Percentiles rank a stretch among this genome's conserved stretches.
These are phyloP conservation scores for Musa troglodytarum DNA, from an alignment of 176 grass and related monocot species.

Conservation along the genomic window DNA sequence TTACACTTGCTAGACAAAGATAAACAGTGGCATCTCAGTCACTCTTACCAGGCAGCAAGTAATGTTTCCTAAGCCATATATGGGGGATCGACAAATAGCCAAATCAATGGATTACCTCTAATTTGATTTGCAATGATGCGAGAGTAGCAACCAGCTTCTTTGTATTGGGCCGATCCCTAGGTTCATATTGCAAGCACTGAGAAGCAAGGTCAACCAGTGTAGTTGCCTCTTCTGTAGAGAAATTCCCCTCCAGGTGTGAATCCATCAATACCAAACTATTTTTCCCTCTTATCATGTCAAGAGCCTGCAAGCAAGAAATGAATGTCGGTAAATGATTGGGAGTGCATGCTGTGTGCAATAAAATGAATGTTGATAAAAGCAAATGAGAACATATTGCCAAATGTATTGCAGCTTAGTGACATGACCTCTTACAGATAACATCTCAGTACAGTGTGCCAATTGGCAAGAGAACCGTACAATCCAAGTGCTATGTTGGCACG, in stretches of 20 bases:
- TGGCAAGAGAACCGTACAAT: too few relatives aligned
- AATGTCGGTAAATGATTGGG: neutral
- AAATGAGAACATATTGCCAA: too few relatives aligned
- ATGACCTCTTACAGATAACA: too few relatives aligned
- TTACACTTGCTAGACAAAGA: neutral
- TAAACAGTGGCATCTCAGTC: neutral
- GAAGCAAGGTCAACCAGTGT: conserved; percentile 73
- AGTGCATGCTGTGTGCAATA: too few relatives aligned
- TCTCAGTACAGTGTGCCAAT: too few relatives aligned
- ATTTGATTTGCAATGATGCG: conserved; percentile 70
- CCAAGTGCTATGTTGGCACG: too few relatives aligned
- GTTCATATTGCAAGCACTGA: conserved; percentile 86
- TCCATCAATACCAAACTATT: conserved; percentile 66
- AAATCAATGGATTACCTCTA: conserved; percentile 37
- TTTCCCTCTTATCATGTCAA: conserved; percentile 79
- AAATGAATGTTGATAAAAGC: too few relatives aligned
- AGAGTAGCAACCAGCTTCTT: conserved; percentile 61
- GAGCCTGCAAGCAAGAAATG: conserved; percentile 42
- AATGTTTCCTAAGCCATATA: too few relatives aligned
- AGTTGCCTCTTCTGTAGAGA: conserved; percentile 71
- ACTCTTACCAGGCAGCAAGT: too few relatives aligned
- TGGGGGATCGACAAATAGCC: neutral
- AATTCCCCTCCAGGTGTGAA: conserved; percentile 90
- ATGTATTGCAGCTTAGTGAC: too few relatives aligned
- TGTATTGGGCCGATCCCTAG: conserved; percentile 75